Conservation (phyloP, 177 flowering plant species). For the Vitis hybrid region DNA sequence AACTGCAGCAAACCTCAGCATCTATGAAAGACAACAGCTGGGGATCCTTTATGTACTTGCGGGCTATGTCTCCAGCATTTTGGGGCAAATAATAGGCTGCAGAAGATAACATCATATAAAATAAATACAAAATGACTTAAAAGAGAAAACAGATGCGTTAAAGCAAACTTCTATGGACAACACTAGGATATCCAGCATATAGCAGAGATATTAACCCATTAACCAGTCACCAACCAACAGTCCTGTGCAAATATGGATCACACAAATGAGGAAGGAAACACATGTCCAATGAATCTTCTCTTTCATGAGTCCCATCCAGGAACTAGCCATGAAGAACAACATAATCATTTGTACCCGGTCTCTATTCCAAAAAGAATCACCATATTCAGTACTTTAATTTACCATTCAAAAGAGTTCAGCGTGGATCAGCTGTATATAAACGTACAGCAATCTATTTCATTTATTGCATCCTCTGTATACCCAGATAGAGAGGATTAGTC, state of each 20-base stretch:
- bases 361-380: not conserved
- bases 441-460: not conserved
- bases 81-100: constrained; percentile 95
- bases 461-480: not conserved
- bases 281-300: not conserved
- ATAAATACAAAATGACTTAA: constrained; percentile 4
- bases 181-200: too few species aligned
- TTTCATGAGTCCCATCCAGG: not conserved
- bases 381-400: not conserved
- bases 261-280: not conserved
- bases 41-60: constrained; percentile 83
- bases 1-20: constrained; percentile 65
- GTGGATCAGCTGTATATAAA: not conserved
- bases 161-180: too few species aligned
- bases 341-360: not conserved
- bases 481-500: not conserved
- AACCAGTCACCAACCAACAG: too few species aligned
- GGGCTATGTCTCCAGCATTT: constrained; percentile 93
- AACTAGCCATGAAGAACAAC: not conserved
- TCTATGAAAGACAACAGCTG: constrained; percentile 84
- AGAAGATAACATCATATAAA: constrained; percentile 11
- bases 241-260: not conserved
- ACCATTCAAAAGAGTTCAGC: not conserved
- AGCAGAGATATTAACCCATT: not conserved
- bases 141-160: not conserved